These are phyloP conservation scores for Talaromyces liani DNA, from an alignment of 495 filamentous ascomycete genomes.

Conservation along the genomic window DNA sequence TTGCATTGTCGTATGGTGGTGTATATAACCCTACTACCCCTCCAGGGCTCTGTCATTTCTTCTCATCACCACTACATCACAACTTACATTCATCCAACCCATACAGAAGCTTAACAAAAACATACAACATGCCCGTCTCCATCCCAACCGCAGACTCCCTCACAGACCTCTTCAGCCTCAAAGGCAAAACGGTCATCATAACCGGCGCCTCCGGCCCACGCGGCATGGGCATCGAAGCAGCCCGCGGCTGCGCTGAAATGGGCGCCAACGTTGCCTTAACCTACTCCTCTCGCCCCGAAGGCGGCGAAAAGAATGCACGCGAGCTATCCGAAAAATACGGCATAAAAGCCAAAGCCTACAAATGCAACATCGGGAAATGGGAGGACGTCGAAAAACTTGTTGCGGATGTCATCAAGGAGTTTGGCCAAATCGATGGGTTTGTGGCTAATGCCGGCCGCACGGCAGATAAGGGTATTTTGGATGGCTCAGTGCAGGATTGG, in stretches of 20 bases:
- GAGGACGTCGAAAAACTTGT: conserved; percentile 43
- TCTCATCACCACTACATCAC: too few species aligned
- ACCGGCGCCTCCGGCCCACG: conserved; percentile 63
- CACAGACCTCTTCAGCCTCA: conserved; percentile 60
- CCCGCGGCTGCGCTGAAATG: conserved; percentile 65
- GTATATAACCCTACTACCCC: background rate
- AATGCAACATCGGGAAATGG: conserved; percentile 47
- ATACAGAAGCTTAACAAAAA: too few species aligned
- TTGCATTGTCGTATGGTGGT: background rate
- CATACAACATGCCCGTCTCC: conserved; percentile 39
- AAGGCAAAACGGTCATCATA: conserved; percentile 65
- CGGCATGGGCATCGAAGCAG: conserved; percentile 69
- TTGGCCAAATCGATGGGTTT: conserved; percentile 60
- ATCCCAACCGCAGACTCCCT: conserved; percentile 52
- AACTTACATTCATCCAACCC: background rate
- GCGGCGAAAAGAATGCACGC: conserved; percentile 58
- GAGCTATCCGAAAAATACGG: conserved; percentile 52
- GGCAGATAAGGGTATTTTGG: conserved; percentile 53
- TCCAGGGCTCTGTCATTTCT: background rate
- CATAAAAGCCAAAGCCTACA: conserved; percentile 62
- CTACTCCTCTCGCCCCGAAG: conserved; percentile 52
- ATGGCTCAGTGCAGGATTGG: conserved; percentile 59
- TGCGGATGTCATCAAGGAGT: conserved; percentile 48
- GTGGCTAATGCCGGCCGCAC: conserved; percentile 65
- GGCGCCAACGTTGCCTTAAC: conserved; percentile 64